These are phyloP conservation scores for Austroboletus eburneus DNA, from an alignment of 768 basidiomycete species.

Conservation along the genomic window DNA sequence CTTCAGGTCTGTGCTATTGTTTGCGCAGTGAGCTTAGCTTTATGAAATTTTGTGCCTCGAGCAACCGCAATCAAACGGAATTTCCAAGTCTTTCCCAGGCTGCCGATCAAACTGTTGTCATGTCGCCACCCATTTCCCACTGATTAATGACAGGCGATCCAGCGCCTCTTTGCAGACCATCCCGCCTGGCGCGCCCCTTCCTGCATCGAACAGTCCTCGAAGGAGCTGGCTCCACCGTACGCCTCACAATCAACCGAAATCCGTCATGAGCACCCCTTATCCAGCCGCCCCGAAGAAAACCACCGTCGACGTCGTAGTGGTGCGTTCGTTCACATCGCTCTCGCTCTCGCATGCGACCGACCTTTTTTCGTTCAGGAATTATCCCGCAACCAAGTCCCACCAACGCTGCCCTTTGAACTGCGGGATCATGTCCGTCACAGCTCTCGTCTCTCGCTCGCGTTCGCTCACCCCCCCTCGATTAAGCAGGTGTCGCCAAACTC, in stretches of 20 bases:
- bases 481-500: conserved; percentile 38
- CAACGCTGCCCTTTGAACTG: conserved; percentile 36
- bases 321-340: conserved; percentile 7
- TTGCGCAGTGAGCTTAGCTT: no score
- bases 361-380: conserved; percentile 27
- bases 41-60: no score
- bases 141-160: neutral
- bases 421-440: conserved; percentile 32
- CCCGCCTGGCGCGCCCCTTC: neutral
- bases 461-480: neutral
- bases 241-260: no score
- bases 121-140: conserved; percentile 6
- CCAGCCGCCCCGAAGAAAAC: conserved; percentile 9
- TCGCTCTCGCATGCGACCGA: neutral
- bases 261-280: conserved; percentile 13
- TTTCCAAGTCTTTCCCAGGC: neutral
- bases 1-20: no score
- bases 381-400: conserved; percentile 27
- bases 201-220: no score
- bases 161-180: neutral
- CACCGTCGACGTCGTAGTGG: conserved; percentile 23
- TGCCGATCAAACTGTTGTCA: conserved; percentile 16
- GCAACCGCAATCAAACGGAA: no score
- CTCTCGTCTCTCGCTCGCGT: neutral
- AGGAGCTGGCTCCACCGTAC: conserved; percentile 22